Conservation (phyloP, 306 rosid genomes). For the Ormosia semicastrata region DNA sequence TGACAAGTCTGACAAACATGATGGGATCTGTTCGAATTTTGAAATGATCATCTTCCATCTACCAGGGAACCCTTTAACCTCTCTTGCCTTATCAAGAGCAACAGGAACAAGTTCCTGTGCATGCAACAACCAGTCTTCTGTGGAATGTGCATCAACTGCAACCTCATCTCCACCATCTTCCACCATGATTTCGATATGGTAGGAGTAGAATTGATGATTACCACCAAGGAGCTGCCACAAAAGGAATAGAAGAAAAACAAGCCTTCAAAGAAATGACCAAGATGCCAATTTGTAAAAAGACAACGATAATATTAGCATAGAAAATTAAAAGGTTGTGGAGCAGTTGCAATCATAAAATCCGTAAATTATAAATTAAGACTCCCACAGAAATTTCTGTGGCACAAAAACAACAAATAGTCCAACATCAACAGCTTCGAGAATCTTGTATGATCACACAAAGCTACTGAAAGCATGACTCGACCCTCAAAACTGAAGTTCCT, state of each 20-base stretch:
- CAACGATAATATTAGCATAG: conserved; percentile 28
- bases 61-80: conserved; percentile 67
- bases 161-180: conserved; percentile 47
- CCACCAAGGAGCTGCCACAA: conserved; percentile 23
- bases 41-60: conserved; percentile 87
- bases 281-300: conserved; percentile 27
- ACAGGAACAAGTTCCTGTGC: conserved; percentile 72
- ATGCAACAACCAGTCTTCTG: conserved; percentile 70
- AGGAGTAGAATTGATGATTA: conserved; percentile 8
- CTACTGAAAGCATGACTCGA: conserved; percentile 53
- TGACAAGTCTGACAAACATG: conserved; percentile 72
- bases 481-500: conserved; percentile 59
- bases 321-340: conserved; percentile 50
- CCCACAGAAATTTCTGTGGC: conserved; percentile 31
- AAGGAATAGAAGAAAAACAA: conserved; percentile 34
- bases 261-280: conserved; percentile 31
- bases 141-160: conserved; percentile 34
- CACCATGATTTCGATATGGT: conserved; percentile 60
- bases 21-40: conserved; percentile 81
- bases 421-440: conserved; percentile 73
- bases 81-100: conserved; percentile 61
- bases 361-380: conserved; percentile 47
- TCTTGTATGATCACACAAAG: conserved; percentile 56
- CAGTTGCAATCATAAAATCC: conserved; percentile 60
- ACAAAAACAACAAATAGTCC: conserved; percentile 38